These are phyloP conservation scores for Phytophthora colocasiae DNA, from an alignment of 352 stramenopile species.

Conservation along the genomic window DNA sequence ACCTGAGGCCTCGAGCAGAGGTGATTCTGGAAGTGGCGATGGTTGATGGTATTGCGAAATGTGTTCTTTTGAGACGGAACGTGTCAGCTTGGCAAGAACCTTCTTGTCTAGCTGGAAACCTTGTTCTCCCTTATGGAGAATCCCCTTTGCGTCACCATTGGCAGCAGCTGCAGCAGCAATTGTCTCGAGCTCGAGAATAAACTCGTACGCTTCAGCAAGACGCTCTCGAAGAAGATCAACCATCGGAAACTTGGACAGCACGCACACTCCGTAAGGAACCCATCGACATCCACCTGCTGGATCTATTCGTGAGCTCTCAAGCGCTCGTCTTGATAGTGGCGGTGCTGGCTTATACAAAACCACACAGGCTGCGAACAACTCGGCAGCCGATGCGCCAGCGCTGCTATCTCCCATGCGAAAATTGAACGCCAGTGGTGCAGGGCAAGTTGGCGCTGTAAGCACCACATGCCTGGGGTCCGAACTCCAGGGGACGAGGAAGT, in stretches of 20 bases:
- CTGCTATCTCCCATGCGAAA: constrained; percentile 83
- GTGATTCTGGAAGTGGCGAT: constrained; percentile 41
- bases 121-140: constrained; percentile 25
- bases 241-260: constrained; percentile 86
- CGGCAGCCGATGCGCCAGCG: constrained; percentile 56
- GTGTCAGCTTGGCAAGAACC: constrained; percentile 77
- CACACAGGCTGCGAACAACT: constrained; percentile 80
- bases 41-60: constrained; percentile 60
- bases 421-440: constrained; percentile 71
- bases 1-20: constrained; percentile 42
- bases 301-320: constrained; percentile 69
- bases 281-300: constrained; percentile 53
- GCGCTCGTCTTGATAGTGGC: constrained; percentile 57
- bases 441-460: constrained; percentile 51
- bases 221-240: constrained; percentile 83
- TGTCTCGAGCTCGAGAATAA: constrained; percentile 75
- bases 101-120: constrained; percentile 83
- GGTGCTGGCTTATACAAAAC: constrained; percentile 85
- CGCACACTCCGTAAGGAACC: constrained; percentile 83
- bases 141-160: constrained; percentile 21
- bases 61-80: constrained; percentile 71
- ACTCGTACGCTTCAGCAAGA: constrained; percentile 83
- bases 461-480: constrained; percentile 53
- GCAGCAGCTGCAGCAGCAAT: constrained; percentile 47
- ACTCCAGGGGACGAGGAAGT: constrained; percentile 75